Evolutionary conservation across 2,329 filamentous ascomycete genomes (phyloP).

Genomic region (Mycosphaerelloides madeirae): DNA sequence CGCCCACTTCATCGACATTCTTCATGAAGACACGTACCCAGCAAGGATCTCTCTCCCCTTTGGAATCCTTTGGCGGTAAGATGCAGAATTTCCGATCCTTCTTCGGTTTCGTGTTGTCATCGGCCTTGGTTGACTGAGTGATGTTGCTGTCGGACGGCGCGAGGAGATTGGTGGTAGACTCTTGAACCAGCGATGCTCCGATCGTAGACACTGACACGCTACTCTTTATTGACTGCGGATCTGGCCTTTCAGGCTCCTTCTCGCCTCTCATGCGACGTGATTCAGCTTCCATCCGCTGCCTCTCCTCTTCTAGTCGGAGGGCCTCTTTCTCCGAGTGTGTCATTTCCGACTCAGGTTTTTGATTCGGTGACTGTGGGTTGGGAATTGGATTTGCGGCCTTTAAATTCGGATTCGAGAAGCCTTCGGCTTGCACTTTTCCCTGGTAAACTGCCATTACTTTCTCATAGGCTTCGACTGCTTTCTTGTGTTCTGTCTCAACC

Average conservation of each 20-base stretch:
- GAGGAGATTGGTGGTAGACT: conserved; percentile 4
- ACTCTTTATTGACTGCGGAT: not conserved
- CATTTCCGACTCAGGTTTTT: conserved; percentile 22
- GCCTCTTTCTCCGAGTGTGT: conserved; percentile 27
- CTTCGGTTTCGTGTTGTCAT: conserved; percentile 18
- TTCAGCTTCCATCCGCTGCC: conserved; percentile 30
- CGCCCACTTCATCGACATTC: conserved; percentile 76
- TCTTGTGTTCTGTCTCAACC: conserved; percentile 63
- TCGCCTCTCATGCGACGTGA: conserved; percentile 29
- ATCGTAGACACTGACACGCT: not conserved
- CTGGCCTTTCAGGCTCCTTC: conserved; percentile 9
- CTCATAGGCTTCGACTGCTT: conserved; percentile 60
- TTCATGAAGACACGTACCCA: conserved; percentile 81
- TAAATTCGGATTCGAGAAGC: conserved; percentile 15
- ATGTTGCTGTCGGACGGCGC: conserved; percentile 14
- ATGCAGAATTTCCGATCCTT: conserved; percentile 76
- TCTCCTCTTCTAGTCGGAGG: conserved; percentile 27
- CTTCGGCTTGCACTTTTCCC: conserved; percentile 12
- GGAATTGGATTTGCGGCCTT: conserved; percentile 5
- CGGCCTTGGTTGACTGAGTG: conserved; percentile 18
- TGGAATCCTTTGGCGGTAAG: conserved; percentile 56
- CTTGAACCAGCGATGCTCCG: conserved; percentile 2
- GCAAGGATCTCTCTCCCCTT: conserved; percentile 58
- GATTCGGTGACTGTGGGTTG: not conserved
- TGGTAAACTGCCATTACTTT: conserved; percentile 60